These are phyloP conservation scores for Barnettozyma vustinii DNA, from an alignment of 805 yeast genomes.

Conservation along the genomic window DNA sequence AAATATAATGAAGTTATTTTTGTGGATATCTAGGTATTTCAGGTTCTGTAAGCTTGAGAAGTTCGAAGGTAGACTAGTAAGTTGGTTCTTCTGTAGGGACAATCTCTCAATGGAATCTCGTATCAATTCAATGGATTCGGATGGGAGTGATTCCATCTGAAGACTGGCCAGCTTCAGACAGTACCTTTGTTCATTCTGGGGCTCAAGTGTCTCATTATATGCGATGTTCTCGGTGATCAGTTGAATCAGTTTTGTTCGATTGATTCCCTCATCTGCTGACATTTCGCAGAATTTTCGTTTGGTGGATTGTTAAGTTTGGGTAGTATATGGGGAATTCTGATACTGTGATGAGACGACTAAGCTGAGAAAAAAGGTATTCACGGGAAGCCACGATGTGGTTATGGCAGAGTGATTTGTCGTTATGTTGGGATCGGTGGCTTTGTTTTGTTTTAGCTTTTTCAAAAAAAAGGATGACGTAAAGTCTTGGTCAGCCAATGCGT, in stretches of 20 bases:
- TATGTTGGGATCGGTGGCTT: background rate
- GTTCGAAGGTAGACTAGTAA: conserved; percentile 42
- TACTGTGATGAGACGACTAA: too few relatives aligned
- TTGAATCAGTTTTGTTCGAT: conserved; percentile 20
- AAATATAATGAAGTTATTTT: conserved; percentile 47
- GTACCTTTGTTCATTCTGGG: conserved; percentile 16
- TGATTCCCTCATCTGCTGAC: conserved; percentile 18
- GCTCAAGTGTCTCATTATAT: conserved; percentile 10
- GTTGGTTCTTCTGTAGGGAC: conserved; percentile 46
- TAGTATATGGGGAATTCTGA: background rate
- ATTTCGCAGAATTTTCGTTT: conserved; percentile 16
- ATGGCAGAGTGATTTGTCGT: background rate
- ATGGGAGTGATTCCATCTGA: conserved; percentile 34
- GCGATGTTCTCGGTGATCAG: conserved; percentile 22
- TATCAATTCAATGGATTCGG: conserved; percentile 33
- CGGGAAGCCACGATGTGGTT: background rate
- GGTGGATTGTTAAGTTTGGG: too few relatives aligned
- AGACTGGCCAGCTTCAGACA: conserved; percentile 36
- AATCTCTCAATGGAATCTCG: conserved; percentile 40
- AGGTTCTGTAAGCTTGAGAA: conserved; percentile 41
- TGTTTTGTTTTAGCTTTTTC: background rate
- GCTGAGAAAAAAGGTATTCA: background rate
- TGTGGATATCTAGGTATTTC: conserved; percentile 60
- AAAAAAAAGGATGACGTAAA: background rate
- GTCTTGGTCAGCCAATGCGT: background rate